Conservation (phyloP, 176 grass and related monocot species). For the Phragmites australis region DNA sequence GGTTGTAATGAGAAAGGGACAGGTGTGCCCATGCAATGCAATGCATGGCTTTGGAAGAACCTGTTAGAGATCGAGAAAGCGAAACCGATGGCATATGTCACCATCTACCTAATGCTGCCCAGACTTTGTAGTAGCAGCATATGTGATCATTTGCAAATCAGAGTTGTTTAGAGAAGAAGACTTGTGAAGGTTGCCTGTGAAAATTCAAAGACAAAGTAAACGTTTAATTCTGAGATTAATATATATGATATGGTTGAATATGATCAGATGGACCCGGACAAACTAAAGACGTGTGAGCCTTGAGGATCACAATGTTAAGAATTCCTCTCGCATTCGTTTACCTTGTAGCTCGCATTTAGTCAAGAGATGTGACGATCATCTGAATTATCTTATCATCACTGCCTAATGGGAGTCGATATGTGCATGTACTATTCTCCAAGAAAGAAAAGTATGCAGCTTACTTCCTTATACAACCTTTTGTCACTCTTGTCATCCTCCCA, state of each 20-base stretch:
- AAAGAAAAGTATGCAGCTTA: neutral
- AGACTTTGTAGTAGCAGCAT: neutral
- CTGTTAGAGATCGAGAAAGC: no score
- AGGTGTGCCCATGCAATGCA: no score
- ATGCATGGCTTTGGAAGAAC: neutral
- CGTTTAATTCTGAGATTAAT: neutral
- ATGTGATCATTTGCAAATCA: neutral
- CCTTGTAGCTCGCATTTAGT: neutral
- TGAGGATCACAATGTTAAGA: neutral
- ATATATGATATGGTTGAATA: neutral
- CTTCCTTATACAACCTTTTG: neutral
- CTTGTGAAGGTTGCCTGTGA: neutral
- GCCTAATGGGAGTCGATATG: neutral
- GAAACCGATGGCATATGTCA: neutral
- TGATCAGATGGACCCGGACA: slow-evolving; percentile 5
- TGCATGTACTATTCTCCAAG: neutral
- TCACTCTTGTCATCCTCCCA: no score
- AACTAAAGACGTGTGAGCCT: slow-evolving; percentile 8
- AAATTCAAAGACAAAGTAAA: neutral
- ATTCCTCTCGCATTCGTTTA: slow-evolving; percentile 19
- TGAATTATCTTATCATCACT: neutral
- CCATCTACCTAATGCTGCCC: neutral
- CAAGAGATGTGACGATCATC: neutral
- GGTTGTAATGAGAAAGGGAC: no score
- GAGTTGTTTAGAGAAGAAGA: neutral